Percentiles rank a stretch among this genome's conserved stretches.
Conservation (phyloP, 2,329 filamentous ascomycete genomes). For the Rhytidhysteron rufulum region DNA sequence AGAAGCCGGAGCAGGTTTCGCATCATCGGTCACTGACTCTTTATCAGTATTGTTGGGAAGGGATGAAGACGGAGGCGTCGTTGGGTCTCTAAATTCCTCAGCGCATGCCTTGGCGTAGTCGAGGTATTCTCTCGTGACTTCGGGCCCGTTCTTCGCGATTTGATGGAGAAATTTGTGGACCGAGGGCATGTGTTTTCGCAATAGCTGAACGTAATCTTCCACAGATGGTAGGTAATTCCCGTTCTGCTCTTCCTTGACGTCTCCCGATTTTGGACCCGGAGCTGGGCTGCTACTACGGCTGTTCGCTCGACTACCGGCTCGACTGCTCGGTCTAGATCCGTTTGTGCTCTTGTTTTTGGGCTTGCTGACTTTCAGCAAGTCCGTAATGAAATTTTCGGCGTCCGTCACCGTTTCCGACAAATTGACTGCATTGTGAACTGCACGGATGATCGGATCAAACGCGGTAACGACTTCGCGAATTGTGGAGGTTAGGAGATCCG, state of each 20-base stretch:
- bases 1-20: constrained; percentile 8
- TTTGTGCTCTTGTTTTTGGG: constrained; percentile 28
- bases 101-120: constrained; percentile 58
- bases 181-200: constrained; percentile 61
- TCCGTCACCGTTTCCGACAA: constrained; percentile 66
- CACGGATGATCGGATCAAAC: constrained; percentile 71
- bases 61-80: constrained; percentile 15
- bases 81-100: constrained; percentile 49
- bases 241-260: constrained; percentile 7
- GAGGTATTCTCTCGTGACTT: constrained; percentile 59
- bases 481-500: constrained; percentile 68
- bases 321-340: constrained; percentile 11
- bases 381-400: constrained; percentile 64
- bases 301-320: constrained; percentile 14
- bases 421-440: constrained; percentile 67
- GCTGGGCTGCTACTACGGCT: constrained; percentile 12
- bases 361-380: constrained; percentile 60
- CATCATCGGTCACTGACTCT: constrained; percentile 10
- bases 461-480: constrained; percentile 62
- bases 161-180: constrained; percentile 70
- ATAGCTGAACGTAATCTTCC: constrained; percentile 66
- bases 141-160: constrained; percentile 63
- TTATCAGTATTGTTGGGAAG: constrained; percentile 8
- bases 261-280: neutral
- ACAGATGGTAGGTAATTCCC: constrained; percentile 50